These are phyloP conservation scores for Parmelia sp. DNA, from an alignment of 495 filamentous ascomycete species.

Conservation along the genomic window DNA sequence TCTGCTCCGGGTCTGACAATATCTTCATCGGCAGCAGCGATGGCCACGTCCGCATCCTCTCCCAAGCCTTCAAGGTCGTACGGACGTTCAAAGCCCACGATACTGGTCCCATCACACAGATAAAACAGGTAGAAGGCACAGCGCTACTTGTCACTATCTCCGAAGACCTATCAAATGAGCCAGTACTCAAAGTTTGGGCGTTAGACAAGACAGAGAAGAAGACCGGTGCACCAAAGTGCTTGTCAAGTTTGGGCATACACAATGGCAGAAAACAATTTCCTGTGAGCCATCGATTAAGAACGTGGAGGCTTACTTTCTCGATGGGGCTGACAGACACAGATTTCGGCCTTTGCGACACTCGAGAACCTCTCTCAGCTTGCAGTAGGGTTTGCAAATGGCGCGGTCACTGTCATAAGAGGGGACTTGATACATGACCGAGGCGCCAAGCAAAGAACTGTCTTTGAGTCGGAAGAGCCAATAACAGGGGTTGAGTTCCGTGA, in stretches of 20 bases:
- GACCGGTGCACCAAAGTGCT: slow-evolving; percentile 76
- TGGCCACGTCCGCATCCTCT: slow-evolving; percentile 80
- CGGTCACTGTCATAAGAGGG: slow-evolving; percentile 86
- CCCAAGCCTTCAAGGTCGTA: slow-evolving; percentile 76
- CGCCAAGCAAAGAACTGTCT: slow-evolving; percentile 91
- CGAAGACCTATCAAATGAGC: slow-evolving; percentile 81
- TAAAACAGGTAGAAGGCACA: slow-evolving; percentile 88
- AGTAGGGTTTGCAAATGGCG: slow-evolving; percentile 91
- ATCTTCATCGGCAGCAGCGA: slow-evolving; percentile 81
- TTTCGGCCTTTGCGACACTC: slow-evolving; percentile 81
- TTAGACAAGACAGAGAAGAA: slow-evolving; percentile 93
- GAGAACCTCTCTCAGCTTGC: slow-evolving; percentile 86
- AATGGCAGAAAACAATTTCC: slow-evolving; percentile 93
- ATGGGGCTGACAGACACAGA: slow-evolving; percentile 43
- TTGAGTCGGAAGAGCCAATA: slow-evolving; percentile 93
- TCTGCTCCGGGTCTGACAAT: slow-evolving; percentile 83
- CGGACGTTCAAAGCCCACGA: slow-evolving; percentile 84
- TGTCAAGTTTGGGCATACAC: slow-evolving; percentile 75
- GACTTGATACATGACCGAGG: slow-evolving; percentile 94
- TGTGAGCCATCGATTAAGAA: slow-evolving; percentile 39
- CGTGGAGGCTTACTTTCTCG: background rate
- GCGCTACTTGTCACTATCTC: slow-evolving; percentile 79
- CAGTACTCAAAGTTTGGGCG: slow-evolving; percentile 90
- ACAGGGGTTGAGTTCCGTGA: slow-evolving; percentile 78
- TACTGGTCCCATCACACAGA: slow-evolving; percentile 73